A percentile compares a stretch with the other conserved stretches of the same genome.
These are phyloP conservation scores for Globisporangium okanoganense DNA, from an alignment of 352 stramenopile species.

Conservation along the genomic window DNA sequence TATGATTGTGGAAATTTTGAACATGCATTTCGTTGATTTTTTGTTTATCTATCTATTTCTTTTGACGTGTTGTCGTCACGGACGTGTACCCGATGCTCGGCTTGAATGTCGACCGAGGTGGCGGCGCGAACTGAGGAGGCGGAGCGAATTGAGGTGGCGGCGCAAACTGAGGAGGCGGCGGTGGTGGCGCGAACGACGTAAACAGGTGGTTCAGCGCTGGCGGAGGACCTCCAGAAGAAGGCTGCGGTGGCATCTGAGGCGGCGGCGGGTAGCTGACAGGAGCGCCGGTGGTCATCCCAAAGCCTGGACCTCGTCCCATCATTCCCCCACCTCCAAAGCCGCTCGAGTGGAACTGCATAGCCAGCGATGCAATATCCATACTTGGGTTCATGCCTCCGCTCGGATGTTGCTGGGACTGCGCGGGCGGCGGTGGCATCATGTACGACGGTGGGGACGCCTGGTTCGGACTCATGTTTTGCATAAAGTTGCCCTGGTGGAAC, in stretches of 20 bases:
- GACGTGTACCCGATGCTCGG: constrained; percentile 79
- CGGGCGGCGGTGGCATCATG: constrained; percentile 21
- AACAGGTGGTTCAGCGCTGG: constrained; percentile 29
- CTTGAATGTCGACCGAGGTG: constrained; percentile 46
- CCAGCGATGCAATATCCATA: constrained; percentile 62
- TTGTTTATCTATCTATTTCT: constrained; percentile 35
- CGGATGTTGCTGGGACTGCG: constrained; percentile 19
- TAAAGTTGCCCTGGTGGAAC: constrained; percentile 26
- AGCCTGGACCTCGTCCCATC: constrained; percentile 18
- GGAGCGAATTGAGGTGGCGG: constrained; percentile 19
- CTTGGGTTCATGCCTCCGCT: constrained; percentile 12
- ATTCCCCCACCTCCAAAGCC: background rate
- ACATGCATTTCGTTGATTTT: background rate
- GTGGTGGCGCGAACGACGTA: constrained; percentile 27
- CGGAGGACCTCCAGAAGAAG: constrained; percentile 11
- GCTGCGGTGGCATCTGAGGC: constrained; percentile 28
- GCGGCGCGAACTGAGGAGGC: constrained; percentile 27
- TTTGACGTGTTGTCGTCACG: constrained; percentile 55
- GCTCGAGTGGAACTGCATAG: constrained; percentile 73
- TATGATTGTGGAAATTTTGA: too few species aligned
- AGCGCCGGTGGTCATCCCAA: constrained; percentile 16
- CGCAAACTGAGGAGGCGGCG: constrained; percentile 30
- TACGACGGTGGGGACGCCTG: constrained; percentile 21
- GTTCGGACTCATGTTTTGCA: constrained; percentile 19
- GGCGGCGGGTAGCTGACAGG: constrained; percentile 15